phyloP scores from a whole-genome alignment of 148 eudicot species.

The Bassia scoparia region DNA sequence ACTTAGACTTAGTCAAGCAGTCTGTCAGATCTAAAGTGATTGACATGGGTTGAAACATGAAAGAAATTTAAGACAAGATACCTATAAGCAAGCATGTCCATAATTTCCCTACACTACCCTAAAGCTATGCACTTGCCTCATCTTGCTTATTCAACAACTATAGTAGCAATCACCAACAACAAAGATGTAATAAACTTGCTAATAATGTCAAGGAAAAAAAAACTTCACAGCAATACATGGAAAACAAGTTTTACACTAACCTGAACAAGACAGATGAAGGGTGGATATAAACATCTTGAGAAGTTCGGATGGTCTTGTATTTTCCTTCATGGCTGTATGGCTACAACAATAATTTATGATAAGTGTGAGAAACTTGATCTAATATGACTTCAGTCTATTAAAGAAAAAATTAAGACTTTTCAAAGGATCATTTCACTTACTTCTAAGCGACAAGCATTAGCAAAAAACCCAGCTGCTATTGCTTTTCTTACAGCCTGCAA shows the following conservation, averaged over 20 bases:
- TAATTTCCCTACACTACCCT: too few species aligned
- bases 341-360: slow-evolving; percentile 32
- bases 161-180: background rate
- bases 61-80: too few species aligned
- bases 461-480: slow-evolving; percentile 85
- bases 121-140: too few species aligned
- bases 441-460: slow-evolving; percentile 87
- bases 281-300: slow-evolving; percentile 94
- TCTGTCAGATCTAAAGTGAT: too few species aligned
- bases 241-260: slow-evolving; percentile 34
- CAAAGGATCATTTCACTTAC: slow-evolving; percentile 40
- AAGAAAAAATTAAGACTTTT: background rate
- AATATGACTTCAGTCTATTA: background rate
- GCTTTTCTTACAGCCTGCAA: slow-evolving; percentile 87
- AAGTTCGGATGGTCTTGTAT: slow-evolving; percentile 83
- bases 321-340: slow-evolving; percentile 83
- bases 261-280: slow-evolving; percentile 95
- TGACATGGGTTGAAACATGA: too few species aligned
- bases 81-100: too few species aligned
- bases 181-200: background rate
- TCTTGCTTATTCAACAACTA: background rate
- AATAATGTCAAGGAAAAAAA: background rate
- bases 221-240: background rate
- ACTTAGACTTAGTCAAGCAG: too few species aligned
- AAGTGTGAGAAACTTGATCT: slow-evolving; percentile 3